Evolutionary conservation across 2,329 filamentous ascomycete genomes (phyloP).

Genomic region (Allantophomopsis lycopodina): DNA sequence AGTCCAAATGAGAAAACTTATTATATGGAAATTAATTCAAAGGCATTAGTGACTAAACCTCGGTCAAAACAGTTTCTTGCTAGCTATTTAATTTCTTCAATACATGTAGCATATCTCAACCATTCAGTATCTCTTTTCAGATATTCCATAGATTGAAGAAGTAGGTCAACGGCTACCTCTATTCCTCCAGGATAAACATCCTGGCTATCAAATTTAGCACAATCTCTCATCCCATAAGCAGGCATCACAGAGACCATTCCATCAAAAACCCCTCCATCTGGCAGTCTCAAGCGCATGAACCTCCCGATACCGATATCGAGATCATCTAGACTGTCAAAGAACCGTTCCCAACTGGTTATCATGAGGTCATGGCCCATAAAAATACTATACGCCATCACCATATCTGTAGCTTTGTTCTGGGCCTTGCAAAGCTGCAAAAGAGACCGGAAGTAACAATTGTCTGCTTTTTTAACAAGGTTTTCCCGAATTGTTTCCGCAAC

Average conservation of each 20-base stretch:
- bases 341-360: conserved; percentile 2
- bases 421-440: conserved; percentile 1
- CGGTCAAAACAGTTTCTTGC: too few species aligned
- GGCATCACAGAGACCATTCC: conserved; percentile 3
- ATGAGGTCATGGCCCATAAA: conserved; percentile 3
- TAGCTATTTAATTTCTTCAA: background rate
- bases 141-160: background rate
- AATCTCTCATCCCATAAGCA: conserved; percentile 1
- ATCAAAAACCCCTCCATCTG: conserved; percentile 2
- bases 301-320: conserved; percentile 3
- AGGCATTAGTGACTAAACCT: too few species aligned
- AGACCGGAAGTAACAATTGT: background rate
- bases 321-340: conserved; percentile 1
- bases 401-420: conserved; percentile 2
- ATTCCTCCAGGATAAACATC: background rate
- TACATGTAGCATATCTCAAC: background rate
- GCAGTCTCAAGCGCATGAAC: conserved; percentile 1
- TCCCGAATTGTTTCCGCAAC: conserved; percentile 1
- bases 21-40: too few species aligned
- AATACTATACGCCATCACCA: background rate
- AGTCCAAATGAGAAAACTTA: too few species aligned
- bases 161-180: conserved; percentile 1
- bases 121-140: conserved; percentile 1
- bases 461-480: background rate
- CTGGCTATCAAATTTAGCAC: background rate